These are phyloP conservation scores for Sporothrix euskadiensis DNA, from an alignment of 2,329 filamentous ascomycete species.

Conservation along the genomic window DNA sequence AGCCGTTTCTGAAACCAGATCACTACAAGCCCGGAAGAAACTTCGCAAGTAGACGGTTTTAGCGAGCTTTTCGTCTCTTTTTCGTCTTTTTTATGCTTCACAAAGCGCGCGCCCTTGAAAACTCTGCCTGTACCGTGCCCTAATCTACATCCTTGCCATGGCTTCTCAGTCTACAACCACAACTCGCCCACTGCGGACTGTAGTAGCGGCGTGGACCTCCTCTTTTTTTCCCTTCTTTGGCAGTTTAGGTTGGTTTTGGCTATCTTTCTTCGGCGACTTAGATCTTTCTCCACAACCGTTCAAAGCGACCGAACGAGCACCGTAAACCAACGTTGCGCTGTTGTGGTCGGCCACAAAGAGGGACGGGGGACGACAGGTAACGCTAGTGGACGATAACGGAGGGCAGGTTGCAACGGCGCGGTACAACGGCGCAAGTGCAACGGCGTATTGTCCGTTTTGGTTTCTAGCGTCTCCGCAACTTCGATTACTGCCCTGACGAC, in stretches of 20 bases:
- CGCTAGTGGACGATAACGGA: constrained; percentile 11
- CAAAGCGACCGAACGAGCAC: constrained; percentile 3
- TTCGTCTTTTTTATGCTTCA: neutral
- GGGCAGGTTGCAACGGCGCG: constrained; percentile 1
- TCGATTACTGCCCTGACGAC: neutral
- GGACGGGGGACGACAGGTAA: neutral
- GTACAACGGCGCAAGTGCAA: constrained; percentile 11
- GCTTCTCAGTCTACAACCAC: neutral
- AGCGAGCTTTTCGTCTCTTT: neutral
- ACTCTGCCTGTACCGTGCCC: neutral
- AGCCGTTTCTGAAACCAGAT: neutral
- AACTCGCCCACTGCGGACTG: neutral
- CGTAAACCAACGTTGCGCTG: neutral
- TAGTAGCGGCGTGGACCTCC: neutral
- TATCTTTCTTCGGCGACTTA: neutral
- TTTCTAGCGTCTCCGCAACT: constrained; percentile 7
- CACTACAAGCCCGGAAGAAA: neutral
- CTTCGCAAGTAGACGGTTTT: neutral
- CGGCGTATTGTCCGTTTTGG: constrained; percentile 23
- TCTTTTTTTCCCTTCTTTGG: neutral
- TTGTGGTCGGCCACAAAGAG: neutral
- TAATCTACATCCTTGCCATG: neutral
- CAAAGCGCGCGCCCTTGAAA: neutral
- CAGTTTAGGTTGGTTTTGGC: neutral
- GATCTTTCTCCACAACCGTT: neutral